Evolutionary conservation across 352 stramenopile genomes (phyloP).

Genomic region (Globisporangium paddicum): DNA sequence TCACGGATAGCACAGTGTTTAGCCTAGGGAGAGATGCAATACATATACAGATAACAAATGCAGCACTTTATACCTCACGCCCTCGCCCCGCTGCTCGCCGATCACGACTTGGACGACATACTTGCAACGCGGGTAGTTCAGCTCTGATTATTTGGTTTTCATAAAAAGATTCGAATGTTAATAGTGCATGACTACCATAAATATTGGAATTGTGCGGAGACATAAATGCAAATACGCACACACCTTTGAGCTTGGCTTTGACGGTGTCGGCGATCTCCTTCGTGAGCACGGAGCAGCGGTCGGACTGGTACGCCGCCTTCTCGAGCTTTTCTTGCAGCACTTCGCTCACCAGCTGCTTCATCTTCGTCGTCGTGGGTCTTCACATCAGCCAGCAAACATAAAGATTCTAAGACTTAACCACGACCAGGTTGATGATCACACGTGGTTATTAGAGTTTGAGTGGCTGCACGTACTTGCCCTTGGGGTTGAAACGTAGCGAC

Average conservation of each 20-base stretch:
- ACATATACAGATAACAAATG: too few relatives aligned
- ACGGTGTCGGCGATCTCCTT: constrained; percentile 86
- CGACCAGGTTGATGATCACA: not conserved
- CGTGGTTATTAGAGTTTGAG: not conserved
- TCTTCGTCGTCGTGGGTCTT: constrained; percentile 72
- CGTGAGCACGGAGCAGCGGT: constrained; percentile 66
- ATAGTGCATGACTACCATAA: too few relatives aligned
- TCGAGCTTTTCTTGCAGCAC: constrained; percentile 70
- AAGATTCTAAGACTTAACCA: too few relatives aligned
- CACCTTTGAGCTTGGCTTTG: constrained; percentile 82
- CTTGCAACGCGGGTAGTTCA: constrained; percentile 85
- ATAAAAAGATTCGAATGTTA: too few relatives aligned
- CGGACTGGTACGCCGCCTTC: constrained; percentile 58
- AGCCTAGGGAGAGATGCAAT: too few relatives aligned
- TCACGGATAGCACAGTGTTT: too few relatives aligned
- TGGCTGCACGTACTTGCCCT: constrained; percentile 26
- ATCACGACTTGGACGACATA: constrained; percentile 91
- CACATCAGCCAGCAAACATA: not conserved
- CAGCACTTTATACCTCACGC: too few relatives aligned
- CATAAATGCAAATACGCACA: too few relatives aligned
- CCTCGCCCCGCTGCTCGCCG: constrained; percentile 85
- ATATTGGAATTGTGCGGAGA: too few relatives aligned
- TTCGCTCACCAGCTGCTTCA: constrained; percentile 70
- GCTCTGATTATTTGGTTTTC: constrained; percentile 21
- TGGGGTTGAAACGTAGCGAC: constrained; percentile 51